Evolutionary conservation across 176 grass and related monocot species (phyloP), one percentile per base, ranked within the genome.

Genomic region (Paspalum vaginatum): DNA sequence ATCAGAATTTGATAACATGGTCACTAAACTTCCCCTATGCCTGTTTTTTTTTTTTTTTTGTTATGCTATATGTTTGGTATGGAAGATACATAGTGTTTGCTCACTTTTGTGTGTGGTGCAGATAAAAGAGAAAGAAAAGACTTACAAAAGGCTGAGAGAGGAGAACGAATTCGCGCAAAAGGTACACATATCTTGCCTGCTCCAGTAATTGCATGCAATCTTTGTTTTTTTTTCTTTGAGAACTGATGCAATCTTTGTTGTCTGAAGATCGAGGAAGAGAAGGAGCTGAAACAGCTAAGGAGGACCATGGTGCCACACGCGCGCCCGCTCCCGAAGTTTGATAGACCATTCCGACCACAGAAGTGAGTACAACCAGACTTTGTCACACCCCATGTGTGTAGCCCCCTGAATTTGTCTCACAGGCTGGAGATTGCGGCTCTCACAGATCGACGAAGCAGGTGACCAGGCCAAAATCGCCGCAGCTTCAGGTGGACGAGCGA

Each of bases 231-330:
- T 7, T 21, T 72, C 13, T 61, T 7, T 25, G 71, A 18, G 8
- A 73, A 90, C 51, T 13, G 51, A 46, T 54, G 42, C 22, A 54
- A 86, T 79, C 63, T 74, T 15, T 72, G 20, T 6, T 75, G 20
- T 79, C 6, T 85, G 27, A 59, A 99, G 97, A 91, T 99, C 13
- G 97, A 99, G 65, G 97, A 99, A 76, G 97, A 99, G 84, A 99
- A 99, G 73, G 97, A 91, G 2, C 40, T 95, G 54, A 99, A 99
- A 60, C 97, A 96, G 24, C 72, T 99, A 16, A 96, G 97, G 55
- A 93, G 93, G 61, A 87, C 93, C 2, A 78, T 99, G 97, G 88
- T 96, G 32, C 97, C 93, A 25, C 97, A 99, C 17, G 88, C 91
- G 14, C 86, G 93, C 63, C 91, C 93, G 68, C 72, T 99, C 25